Conservation (phyloP, 371 early-diverging fungal genomes). For the Choanephora cucurbitarum region DNA sequence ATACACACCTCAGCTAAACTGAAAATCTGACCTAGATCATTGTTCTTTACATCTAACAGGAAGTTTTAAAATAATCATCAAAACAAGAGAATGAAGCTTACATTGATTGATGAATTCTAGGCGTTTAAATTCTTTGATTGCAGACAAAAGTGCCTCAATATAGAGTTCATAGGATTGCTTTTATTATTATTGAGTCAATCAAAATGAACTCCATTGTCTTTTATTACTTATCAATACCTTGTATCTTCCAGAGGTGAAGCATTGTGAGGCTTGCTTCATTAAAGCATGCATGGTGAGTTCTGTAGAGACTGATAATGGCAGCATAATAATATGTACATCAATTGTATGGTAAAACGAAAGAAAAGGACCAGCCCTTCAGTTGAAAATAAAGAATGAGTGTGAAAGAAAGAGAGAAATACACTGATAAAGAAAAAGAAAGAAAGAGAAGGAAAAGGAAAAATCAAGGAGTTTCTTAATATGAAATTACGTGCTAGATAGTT, state of each 20-base stretch:
- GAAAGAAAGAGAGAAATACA: neutral
- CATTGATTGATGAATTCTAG: slow-evolving; percentile 44
- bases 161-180: slow-evolving; percentile 39
- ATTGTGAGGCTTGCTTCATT: slow-evolving; percentile 21
- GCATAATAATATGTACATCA: slow-evolving; percentile 1
- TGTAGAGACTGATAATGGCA: slow-evolving; percentile 15
- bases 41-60: slow-evolving; percentile 7
- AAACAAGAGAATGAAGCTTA: slow-evolving; percentile 14
- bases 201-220: slow-evolving; percentile 34
- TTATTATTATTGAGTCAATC: slow-evolving; percentile 25
- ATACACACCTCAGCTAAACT: slow-evolving; percentile 38
- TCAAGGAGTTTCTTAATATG: neutral
- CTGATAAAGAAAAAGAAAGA: neutral
- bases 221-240: slow-evolving; percentile 16
- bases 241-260: slow-evolving; percentile 14
- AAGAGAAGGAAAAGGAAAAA: neutral
- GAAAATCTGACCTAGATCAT: slow-evolving; percentile 28
- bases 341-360: neutral
- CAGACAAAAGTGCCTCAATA: slow-evolving; percentile 32
- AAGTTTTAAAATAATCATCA: slow-evolving; percentile 1
- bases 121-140: slow-evolving; percentile 37
- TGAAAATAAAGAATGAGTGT: neutral
- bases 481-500: slow-evolving; percentile 5
- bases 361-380: neutral
- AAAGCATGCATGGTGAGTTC: slow-evolving; percentile 21